Evolutionary conservation across 164 flowering plant genomes (phyloP), one percentile per base, ranked within the genome.

Genomic region (Aristolochia fimbriata): DNA sequence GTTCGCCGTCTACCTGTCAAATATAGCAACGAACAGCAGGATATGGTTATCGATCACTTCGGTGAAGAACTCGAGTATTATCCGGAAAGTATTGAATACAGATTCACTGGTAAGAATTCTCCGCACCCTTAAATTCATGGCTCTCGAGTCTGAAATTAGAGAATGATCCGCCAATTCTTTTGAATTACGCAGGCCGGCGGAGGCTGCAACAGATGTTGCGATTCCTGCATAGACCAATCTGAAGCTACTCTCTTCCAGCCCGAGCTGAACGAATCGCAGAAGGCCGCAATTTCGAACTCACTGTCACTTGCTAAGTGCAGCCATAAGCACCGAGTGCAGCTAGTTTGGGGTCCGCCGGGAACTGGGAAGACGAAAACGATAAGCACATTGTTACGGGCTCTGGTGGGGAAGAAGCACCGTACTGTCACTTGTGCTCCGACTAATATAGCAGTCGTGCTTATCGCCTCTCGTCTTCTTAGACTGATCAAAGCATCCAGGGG

Each of bases 261-360:
- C 43, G 17, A 24, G 1, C 61, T 85, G 65, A 81, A 91, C 64
- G 67, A 77, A 5, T 87, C 93, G 2, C 97, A 90, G 69, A 25
- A 0, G 0, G 47, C 54, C 17, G 87, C 95, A 45, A 70, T 90
- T 22, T 13, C 53, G 0, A 58, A 67, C 30, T 73, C 79, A 57
- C 59, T 86, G 50, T 3, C 45, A 13, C 55, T 47, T 24, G 15
- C 67, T 24, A 58, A 71, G 0, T 81, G 84, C 55, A 14, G 54
- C 10, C 83, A 82, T 56, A 66, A 62, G 62, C 47, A 78, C 25
- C 53, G 73, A 15, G 68, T 80, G 10, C 69, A 82, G 49, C 85
- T 84, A 23, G 73, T 89, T 20, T 82, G 94, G 89, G 96, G 96
- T 2, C 94, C 94, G 0, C 91, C 93, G 0, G 96, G 93, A 6